Conservation (phyloP, 768 basidiomycete species). For the Leccinum boreale region DNA sequence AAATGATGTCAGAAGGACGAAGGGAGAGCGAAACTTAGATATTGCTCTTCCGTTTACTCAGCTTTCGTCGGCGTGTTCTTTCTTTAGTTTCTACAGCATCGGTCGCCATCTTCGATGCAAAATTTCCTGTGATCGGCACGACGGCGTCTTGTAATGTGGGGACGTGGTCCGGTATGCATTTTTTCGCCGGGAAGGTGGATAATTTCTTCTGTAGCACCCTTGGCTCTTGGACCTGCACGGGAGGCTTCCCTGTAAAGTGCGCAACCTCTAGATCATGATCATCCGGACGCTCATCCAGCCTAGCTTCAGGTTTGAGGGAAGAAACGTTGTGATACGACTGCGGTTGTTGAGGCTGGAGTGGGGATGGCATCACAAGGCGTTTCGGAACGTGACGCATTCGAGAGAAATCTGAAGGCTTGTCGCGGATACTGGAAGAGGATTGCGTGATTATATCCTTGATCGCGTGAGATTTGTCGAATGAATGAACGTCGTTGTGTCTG, state of each 20-base stretch:
- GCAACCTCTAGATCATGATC: neutral
- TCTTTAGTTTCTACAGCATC: conserved; percentile 22
- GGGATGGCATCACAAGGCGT: conserved; percentile 71
- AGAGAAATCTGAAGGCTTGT: conserved; percentile 9
- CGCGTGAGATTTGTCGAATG: conserved; percentile 8
- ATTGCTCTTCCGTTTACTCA: conserved; percentile 33
- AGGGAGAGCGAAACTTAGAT: conserved; percentile 16
- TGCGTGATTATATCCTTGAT: neutral
- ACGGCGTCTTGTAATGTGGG: conserved; percentile 12
- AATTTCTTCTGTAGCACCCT: conserved; percentile 24
- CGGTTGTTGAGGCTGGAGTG: conserved; percentile 43
- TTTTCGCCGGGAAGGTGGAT: conserved; percentile 21
- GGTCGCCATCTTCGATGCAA: conserved; percentile 9
- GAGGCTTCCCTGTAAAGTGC: conserved; percentile 5
- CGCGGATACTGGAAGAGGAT: conserved; percentile 7
- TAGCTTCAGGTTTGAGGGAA: neutral
- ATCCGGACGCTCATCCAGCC: conserved; percentile 7
- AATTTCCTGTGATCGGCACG: conserved; percentile 7
- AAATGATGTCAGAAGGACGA: conserved; percentile 11
- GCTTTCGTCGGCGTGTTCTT: conserved; percentile 28
- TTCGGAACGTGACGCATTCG: conserved; percentile 49
- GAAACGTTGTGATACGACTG: conserved; percentile 16
- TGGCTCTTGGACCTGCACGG: conserved; percentile 13
- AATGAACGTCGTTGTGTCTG: conserved; percentile 9
- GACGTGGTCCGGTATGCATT: conserved; percentile 26